Base-by-base conservation (phyloP, 2,329 filamentous ascomycete species). In the Alternaria sp. region DNA sequence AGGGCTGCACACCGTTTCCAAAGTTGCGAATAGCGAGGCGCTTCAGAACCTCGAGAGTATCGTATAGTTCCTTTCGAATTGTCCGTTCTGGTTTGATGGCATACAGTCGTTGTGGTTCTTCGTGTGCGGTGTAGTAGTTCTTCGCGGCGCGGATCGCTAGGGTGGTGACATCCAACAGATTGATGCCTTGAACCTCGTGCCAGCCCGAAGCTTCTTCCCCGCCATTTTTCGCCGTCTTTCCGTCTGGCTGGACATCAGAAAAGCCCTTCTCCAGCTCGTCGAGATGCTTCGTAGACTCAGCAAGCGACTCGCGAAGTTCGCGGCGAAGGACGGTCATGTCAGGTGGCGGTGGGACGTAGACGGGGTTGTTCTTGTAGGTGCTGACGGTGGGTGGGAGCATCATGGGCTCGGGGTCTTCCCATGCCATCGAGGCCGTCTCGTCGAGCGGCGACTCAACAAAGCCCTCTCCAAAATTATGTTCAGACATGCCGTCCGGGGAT, bases 341-440 rank as follows among this genome's bases (percentile, higher is more conserved):
- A 9, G 95, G 95, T 40, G 94, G 92, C 52, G 91, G 94, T 11
- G 92, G 89, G 22, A 97, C 85, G 59, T 90, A 89, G 71, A 93
- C 92, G 62, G 92, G 90, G 69, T 91, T 90, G 73, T 93, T 89
- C 67, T 92, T 93, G 79, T 98, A 99, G 3, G 95, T 99, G 84
- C 94, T 97, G 41, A 94, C 93, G 0, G 95, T 99, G 0, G 95
- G 95, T n/a, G 95, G 94, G 4, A 97, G 88, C 88, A 99, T 94
- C 62, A 90, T 86, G 30, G 88, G 86, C 60, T 93, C 91, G 20
- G 85, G 84, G 60, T 90, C 87, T 32, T 87, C 86, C 72, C 87
- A 81, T 50, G 75, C 79, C 63, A 79, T 75, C 38, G 77, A 75
- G 9, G 82, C 82, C 25, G 83, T 81, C n/a, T 85, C 83, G 57